Evolutionary conservation across 2,329 filamentous ascomycete species (phyloP).

Genomic region (Aspergillus ochraceoroseus): DNA sequence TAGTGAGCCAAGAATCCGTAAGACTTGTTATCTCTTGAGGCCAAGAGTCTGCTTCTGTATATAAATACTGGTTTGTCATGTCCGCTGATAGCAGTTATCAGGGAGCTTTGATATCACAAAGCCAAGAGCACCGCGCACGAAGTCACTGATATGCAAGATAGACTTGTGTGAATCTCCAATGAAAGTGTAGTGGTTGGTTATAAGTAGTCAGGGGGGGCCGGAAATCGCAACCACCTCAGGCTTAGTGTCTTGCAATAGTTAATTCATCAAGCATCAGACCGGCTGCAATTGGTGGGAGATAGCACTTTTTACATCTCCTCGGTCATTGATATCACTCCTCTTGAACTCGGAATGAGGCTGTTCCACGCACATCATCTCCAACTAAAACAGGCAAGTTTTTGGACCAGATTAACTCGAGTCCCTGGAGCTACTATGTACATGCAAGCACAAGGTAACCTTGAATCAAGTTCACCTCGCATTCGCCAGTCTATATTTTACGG

Average conservation of each 20-base stretch:
- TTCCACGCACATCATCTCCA: no score
- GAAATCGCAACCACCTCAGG: constrained; percentile 13
- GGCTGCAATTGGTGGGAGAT: constrained; percentile 11
- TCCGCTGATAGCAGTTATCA: constrained; percentile 5
- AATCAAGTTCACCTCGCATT: no score
- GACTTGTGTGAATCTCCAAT: constrained; percentile 7
- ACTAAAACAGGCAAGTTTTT: no score
- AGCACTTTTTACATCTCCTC: not conserved
- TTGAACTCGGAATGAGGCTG: no score
- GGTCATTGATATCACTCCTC: not conserved
- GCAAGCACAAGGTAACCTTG: no score
- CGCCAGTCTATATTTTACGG: no score
- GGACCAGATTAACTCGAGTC: no score
- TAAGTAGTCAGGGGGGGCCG: constrained; percentile 4
- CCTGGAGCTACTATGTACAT: no score
- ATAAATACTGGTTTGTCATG: not conserved
- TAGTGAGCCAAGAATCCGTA: constrained; percentile 11
- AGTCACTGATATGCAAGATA: constrained; percentile 14
- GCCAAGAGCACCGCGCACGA: constrained; percentile 5
- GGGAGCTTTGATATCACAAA: not conserved
- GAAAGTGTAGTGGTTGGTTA: not conserved
- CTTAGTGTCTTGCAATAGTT: constrained; percentile 7
- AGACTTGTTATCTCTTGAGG: constrained; percentile 11
- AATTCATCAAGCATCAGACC: not conserved
- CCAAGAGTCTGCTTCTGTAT: constrained; percentile 8